phyloP scores from a whole-genome alignment of 2,329 filamentous ascomycete species.

The Penicillium olsonii region DNA sequence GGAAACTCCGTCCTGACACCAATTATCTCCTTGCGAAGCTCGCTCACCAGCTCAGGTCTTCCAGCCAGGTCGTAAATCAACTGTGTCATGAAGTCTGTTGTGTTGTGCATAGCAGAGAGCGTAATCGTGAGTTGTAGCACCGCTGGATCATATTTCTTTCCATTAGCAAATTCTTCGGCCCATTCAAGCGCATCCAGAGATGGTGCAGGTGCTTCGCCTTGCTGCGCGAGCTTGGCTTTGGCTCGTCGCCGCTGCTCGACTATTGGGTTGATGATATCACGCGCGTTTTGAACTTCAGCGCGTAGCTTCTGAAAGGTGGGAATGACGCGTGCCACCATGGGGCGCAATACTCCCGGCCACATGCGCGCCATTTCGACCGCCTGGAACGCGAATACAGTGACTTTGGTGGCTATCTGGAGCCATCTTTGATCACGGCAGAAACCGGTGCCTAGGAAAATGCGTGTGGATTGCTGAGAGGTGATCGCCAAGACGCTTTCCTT shows the following conservation, averaged over 20 bases:
- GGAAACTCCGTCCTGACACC: background rate
- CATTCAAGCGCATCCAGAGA: background rate
- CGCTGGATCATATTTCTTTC: background rate
- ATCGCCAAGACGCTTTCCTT: too few species aligned
- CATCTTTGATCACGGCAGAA: slow-evolving; percentile 22
- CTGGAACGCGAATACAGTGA: slow-evolving; percentile 11
- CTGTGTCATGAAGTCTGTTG: background rate
- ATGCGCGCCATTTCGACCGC: slow-evolving; percentile 10
- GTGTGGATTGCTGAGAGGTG: slow-evolving; percentile 11
- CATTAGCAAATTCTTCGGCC: background rate
- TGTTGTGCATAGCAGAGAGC: slow-evolving; percentile 1
- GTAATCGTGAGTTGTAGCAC: slow-evolving; percentile 22
- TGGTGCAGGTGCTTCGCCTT: slow-evolving; percentile 6
- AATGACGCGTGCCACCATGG: slow-evolving; percentile 8
- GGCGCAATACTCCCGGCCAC: slow-evolving; percentile 10
- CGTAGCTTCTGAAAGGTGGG: slow-evolving; percentile 14
- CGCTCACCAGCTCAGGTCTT: background rate
- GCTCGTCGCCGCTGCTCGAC: slow-evolving; percentile 1
- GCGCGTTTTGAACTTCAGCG: slow-evolving; percentile 9
- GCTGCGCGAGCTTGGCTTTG: background rate
- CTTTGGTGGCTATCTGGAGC: slow-evolving; percentile 16
- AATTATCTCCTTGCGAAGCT: slow-evolving; percentile 10
- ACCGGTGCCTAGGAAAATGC: slow-evolving; percentile 17
- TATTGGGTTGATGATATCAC: slow-evolving; percentile 11
- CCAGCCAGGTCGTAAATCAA: slow-evolving; percentile 6